Evolutionary conservation across 2,329 filamentous ascomycete genomes (phyloP).

Genomic region (Clarireedia homoeocarpa): DNA sequence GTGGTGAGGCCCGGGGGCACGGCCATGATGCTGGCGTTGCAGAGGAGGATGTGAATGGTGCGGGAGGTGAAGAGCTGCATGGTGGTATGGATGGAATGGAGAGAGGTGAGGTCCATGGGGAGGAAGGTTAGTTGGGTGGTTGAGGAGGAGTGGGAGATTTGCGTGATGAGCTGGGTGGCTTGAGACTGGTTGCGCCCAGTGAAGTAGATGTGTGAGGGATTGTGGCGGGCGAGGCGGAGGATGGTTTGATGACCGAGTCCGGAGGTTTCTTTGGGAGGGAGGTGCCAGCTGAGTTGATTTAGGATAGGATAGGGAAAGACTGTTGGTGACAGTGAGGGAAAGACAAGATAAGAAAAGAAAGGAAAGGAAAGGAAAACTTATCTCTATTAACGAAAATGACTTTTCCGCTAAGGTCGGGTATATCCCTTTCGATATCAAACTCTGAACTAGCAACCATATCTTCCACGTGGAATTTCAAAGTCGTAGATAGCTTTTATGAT

Average conservation of each 20-base stretch:
- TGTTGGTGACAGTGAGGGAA: too few species aligned
- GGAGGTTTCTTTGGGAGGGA: slow-evolving; percentile 18
- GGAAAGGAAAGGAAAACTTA: neutral
- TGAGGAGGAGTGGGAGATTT: slow-evolving; percentile 27
- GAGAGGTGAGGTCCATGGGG: slow-evolving; percentile 37
- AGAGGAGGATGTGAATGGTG: slow-evolving; percentile 38
- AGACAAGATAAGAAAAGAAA: neutral
- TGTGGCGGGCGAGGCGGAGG: slow-evolving; percentile 33
- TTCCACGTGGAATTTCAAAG: too few species aligned
- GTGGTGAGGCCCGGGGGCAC: slow-evolving; percentile 30
- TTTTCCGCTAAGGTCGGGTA: slow-evolving; percentile 13
- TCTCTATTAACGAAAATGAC: slow-evolving; percentile 18
- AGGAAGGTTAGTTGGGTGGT: slow-evolving; percentile 29
- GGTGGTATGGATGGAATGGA: slow-evolving; percentile 36
- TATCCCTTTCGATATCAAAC: slow-evolving; percentile 14
- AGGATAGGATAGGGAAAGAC: neutral
- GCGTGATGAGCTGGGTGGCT: slow-evolving; percentile 31
- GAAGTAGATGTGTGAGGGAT: slow-evolving; percentile 32
- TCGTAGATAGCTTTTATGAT: too few species aligned
- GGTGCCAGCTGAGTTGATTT: neutral
- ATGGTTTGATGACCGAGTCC: slow-evolving; percentile 40
- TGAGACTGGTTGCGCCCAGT: slow-evolving; percentile 31
- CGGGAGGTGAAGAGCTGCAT: slow-evolving; percentile 29
- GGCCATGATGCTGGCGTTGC: slow-evolving; percentile 39
- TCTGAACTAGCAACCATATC: neutral